Evolutionary conservation across 345 rosid species (phyloP), one percentile per base, ranked within the genome.

Genomic region (Acer negundo): DNA sequence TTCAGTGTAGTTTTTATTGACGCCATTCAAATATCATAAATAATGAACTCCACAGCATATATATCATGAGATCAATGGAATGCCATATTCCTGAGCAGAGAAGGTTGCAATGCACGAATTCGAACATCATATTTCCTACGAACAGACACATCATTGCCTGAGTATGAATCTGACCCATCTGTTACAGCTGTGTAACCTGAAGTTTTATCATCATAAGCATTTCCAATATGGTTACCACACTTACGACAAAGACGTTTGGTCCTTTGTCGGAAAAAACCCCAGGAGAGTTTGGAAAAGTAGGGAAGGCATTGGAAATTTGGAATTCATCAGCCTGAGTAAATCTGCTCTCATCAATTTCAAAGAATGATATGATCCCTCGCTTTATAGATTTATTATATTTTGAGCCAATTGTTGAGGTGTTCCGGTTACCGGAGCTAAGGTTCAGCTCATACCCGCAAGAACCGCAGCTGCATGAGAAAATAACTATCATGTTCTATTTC

Each of bases 321-420:
- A 94, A 82, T 83, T 96, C 94, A 64, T 92, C 97, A 5, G 90
- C 95, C 64, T 87, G 93, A 7, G 88, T 92, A 85, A 96, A 96
- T 82, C 97, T 91, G 77, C 92, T 88, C 78, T 94, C 97, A 26
- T 96, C 99, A 0, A 92, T 80, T 71, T 83, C 75, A 80, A 87
- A 83, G 87, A 96, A 96, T 3, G 99, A 92, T 78, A 96, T 91
- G 81, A 90, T 88, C 75, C 98, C 99, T 67, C 88, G 89, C 87
- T 90, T 96, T 83, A 94, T 96, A 12, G 97, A 96, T 83, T 96
- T 96, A 47, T 97, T 94, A 58, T 96, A 96, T 77, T 94, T 94
- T 1, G 93, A 90, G 80, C 97, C 98, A 10, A 96, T 92, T 1
- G 87, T 80, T 7, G 99, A 82, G 5, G 92, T 94, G 88, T 87